Conservation (phyloP, 169 alveolate genomes). For the Eimeria tenella region DNA sequence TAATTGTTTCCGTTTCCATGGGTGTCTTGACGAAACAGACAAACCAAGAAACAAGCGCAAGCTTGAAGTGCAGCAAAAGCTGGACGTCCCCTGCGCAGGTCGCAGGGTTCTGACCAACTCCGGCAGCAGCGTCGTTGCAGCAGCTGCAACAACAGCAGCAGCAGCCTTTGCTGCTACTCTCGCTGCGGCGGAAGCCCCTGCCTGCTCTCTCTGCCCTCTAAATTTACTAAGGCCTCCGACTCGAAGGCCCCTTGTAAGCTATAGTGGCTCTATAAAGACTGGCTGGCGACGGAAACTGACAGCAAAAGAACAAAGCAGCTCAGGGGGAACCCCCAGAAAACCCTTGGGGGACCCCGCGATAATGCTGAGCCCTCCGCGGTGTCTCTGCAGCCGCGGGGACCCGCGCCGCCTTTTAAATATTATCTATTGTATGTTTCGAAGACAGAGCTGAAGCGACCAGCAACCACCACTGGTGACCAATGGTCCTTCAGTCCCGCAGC, state of each 20-base stretch:
- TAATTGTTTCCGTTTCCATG: too few relatives aligned
- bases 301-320: not conserved
- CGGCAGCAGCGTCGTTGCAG: not conserved
- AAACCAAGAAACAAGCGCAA: too few relatives aligned
- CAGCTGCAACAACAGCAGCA: not conserved
- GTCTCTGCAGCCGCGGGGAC: not conserved
- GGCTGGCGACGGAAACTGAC: not conserved
- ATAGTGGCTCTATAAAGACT: not conserved
- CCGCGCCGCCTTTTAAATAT: not conserved
- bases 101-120: too few relatives aligned
- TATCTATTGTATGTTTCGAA: not conserved
- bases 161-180: not conserved
- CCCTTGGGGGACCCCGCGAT: not conserved
- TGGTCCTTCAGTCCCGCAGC: not conserved
- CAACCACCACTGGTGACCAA: not conserved
- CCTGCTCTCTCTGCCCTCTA: not conserved
- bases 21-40: too few relatives aligned
- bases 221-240: slow-evolving; percentile 1
- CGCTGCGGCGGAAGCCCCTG: not conserved
- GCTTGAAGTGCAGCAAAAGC: too few relatives aligned
- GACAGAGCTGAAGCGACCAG: not conserved
- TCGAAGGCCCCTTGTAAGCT: not conserved
- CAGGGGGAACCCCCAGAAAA: not conserved
- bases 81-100: too few relatives aligned
- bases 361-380: not conserved